These are phyloP conservation scores for Septoria linicola DNA, from an alignment of 2,329 filamentous ascomycete species.

Conservation along the genomic window DNA sequence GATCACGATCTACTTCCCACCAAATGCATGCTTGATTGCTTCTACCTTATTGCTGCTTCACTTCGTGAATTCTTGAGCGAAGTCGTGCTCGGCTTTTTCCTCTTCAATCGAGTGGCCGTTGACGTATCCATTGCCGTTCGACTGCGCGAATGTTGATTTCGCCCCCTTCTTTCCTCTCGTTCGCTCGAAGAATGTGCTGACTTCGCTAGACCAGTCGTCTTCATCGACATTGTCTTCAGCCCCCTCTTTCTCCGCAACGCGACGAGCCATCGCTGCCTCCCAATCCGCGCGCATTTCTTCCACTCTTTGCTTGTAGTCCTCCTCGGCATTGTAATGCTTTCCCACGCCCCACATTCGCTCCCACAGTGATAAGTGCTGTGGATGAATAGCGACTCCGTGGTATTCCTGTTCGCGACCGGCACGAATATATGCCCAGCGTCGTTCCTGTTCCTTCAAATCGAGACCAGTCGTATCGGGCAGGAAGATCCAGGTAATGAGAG, in stretches of 20 bases:
- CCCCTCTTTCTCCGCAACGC: slow-evolving; percentile 51
- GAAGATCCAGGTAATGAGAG: slow-evolving; percentile 78
- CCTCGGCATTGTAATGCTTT: slow-evolving; percentile 78
- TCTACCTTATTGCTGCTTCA: not conserved
- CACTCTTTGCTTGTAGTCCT: slow-evolving; percentile 77
- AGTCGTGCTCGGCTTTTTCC: slow-evolving; percentile 18
- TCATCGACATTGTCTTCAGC: slow-evolving; percentile 42
- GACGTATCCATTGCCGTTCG: slow-evolving; percentile 9
- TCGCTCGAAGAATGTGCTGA: slow-evolving; percentile 55
- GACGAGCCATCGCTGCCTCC: slow-evolving; percentile 56
- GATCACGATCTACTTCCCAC: too few relatives aligned
- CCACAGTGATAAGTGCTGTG: slow-evolving; percentile 82
- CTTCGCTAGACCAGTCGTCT: slow-evolving; percentile 50
- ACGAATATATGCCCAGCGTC: slow-evolving; percentile 85
- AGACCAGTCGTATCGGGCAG: slow-evolving; percentile 96
- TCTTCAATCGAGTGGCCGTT: slow-evolving; percentile 19
- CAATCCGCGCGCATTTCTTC: slow-evolving; percentile 68
- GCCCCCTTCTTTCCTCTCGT: slow-evolving; percentile 38
- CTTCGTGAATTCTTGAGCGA: slow-evolving; percentile 13
- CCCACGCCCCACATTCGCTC: slow-evolving; percentile 75
- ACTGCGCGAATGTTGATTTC: slow-evolving; percentile 15
- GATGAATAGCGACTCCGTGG: slow-evolving; percentile 89
- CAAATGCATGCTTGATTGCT: too few relatives aligned
- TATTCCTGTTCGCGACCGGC: slow-evolving; percentile 76
- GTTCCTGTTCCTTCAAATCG: slow-evolving; percentile 95